Conservation (phyloP, 768 basidiomycete genomes). For the Calocybe indica region DNA sequence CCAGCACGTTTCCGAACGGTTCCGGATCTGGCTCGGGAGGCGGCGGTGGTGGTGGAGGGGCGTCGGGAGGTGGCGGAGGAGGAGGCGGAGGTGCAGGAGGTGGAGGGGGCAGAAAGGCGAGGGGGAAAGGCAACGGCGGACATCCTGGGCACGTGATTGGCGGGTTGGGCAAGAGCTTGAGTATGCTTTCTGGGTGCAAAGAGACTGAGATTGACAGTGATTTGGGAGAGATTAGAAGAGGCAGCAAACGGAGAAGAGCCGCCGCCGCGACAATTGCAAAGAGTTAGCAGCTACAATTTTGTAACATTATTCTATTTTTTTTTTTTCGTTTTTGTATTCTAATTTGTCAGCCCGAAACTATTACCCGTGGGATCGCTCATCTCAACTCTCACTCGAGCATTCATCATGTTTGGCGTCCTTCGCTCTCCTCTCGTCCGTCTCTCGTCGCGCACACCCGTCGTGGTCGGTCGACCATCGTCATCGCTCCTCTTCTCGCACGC, state of each 20-base stretch:
- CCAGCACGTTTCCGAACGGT: slow-evolving; percentile 36
- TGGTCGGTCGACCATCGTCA: not conserved
- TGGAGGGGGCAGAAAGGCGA: slow-evolving; percentile 30
- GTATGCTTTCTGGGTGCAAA: slow-evolving; percentile 48
- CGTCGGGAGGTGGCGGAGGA: slow-evolving; percentile 25
- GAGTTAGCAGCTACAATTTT: not conserved
- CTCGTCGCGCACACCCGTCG: too few relatives aligned
- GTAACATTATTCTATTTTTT: too few relatives aligned
- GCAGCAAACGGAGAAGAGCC: slow-evolving; percentile 56
- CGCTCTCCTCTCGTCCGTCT: too few relatives aligned
- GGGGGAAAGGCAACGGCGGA: too few relatives aligned
- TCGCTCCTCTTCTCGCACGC: slow-evolving; percentile 10
- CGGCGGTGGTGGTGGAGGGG: slow-evolving; percentile 24
- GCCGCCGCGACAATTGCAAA: slow-evolving; percentile 21
- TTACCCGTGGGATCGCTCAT: too few relatives aligned
- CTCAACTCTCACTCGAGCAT: too few relatives aligned
- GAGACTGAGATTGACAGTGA: slow-evolving; percentile 73
- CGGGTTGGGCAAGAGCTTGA: slow-evolving; percentile 69
- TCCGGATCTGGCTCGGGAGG: slow-evolving; percentile 13
- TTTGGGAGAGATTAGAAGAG: slow-evolving; percentile 71
- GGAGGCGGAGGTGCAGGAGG: slow-evolving; percentile 38
- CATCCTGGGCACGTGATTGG: slow-evolving; percentile 49
- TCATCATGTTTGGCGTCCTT: too few relatives aligned
- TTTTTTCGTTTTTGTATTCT: too few relatives aligned
- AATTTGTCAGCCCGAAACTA: too few relatives aligned